Evolutionary conservation across 495 filamentous ascomycete species (phyloP).

Genomic region (Neurospora sp.): DNA sequence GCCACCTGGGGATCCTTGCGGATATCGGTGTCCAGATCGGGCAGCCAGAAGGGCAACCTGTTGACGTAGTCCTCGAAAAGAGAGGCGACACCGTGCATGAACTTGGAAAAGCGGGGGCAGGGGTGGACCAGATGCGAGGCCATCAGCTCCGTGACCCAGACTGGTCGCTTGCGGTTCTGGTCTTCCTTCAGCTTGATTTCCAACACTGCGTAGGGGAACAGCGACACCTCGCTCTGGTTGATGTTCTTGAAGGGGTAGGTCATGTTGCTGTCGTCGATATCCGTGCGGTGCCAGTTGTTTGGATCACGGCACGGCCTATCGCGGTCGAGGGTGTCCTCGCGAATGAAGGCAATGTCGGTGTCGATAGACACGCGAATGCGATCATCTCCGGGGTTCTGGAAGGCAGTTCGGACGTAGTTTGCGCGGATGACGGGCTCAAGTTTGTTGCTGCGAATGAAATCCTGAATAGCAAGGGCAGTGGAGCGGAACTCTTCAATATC

Average conservation of each 20-base stretch:
- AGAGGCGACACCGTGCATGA: slow-evolving; percentile 83
- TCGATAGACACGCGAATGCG: slow-evolving; percentile 87
- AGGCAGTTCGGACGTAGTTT: slow-evolving; percentile 89
- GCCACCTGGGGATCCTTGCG: slow-evolving; percentile 82
- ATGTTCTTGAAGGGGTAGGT: slow-evolving; percentile 76
- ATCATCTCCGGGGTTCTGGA: slow-evolving; percentile 90
- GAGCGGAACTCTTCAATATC: slow-evolving; percentile 59
- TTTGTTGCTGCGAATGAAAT: slow-evolving; percentile 64
- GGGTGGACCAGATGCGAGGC: slow-evolving; percentile 83
- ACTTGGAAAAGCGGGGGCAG: slow-evolving; percentile 87
- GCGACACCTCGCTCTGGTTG: slow-evolving; percentile 82
- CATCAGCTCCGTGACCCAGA: slow-evolving; percentile 87
- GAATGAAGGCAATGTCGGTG: slow-evolving; percentile 83
- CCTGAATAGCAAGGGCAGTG: slow-evolving; percentile 68
- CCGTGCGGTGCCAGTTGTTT: slow-evolving; percentile 77
- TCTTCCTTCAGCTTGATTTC: slow-evolving; percentile 85
- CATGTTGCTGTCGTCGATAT: slow-evolving; percentile 77
- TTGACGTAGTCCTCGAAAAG: slow-evolving; percentile 96
- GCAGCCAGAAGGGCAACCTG: slow-evolving; percentile 90
- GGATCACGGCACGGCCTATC: slow-evolving; percentile 83
- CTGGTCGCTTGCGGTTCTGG: slow-evolving; percentile 50
- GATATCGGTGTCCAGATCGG: slow-evolving; percentile 84
- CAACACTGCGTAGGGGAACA: slow-evolving; percentile 82
- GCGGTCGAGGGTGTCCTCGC: slow-evolving; percentile 77
- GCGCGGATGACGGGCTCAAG: slow-evolving; percentile 81